Base-by-base conservation (phyloP, 164 flowering plant genomes). In the Berberis vulgaris region DNA sequence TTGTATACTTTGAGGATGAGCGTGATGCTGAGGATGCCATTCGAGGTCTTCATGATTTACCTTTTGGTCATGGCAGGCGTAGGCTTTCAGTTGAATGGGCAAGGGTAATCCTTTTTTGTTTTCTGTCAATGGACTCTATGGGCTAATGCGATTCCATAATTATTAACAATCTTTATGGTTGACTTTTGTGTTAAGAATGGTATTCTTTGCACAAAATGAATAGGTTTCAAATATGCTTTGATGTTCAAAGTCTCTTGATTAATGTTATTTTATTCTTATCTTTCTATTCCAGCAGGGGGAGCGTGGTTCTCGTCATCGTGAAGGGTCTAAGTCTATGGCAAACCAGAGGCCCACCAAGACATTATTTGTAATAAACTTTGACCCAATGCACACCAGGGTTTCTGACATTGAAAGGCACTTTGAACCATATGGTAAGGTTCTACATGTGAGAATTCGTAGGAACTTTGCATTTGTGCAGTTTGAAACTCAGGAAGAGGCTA, bases 381-480 rank as follows among this genome's bases (percentile, higher is more conserved):
- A 92, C 68, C 95, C 93, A 2, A 57, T 81, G 6, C 74, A 73
- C 10, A 92, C 98, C 2, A 78, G 83, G 64, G 78, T 76, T 45
- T 81, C 79, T 39, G 98, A 92, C 63, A 80, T 89, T 56, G 89
- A 83, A 61, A 81, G 73, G 68, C 98, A 89, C 74, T 92, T 89
- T 79, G 93, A 92, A 49, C 82, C 83, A 2, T 85, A 89, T 76
- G 98, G 98, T 6, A 86, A 83, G 69, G 77, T 92, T 47, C 69
- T 77, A 7, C 76, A 82, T 76, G 96, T 89, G 43, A 77, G 98
- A 49, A 88, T 92, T 43, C 72, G 96, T 7, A 70, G 93, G 71
- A 92, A 92, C 81, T 92, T 92, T 72, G 96, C 93, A 43, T 92
- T 92, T 78, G 96, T 92, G 57, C 98, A 89, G 74, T 92, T 86